Conservation (phyloP, 208 protist genomes). For the Leishmania gerbilli region DNA sequence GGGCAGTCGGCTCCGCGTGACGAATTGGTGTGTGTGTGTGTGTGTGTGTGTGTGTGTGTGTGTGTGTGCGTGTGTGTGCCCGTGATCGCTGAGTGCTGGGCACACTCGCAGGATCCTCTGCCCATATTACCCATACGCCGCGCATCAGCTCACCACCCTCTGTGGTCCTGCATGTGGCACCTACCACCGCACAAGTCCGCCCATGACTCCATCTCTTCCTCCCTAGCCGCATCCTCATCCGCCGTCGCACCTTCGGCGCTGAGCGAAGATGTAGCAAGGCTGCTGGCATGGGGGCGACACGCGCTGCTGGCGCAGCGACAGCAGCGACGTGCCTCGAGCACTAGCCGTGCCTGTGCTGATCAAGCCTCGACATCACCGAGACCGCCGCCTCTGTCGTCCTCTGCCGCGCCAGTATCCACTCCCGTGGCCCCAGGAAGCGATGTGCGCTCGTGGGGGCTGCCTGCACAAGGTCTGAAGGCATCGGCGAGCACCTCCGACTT, state of each 20-base stretch:
- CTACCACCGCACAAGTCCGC: neutral
- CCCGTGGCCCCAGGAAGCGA: neutral
- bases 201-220: conserved; percentile 4
- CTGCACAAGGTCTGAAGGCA: neutral
- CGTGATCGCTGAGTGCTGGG: neutral
- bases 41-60: neutral
- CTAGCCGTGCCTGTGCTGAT: neutral
- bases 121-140: neutral
- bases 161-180: neutral
- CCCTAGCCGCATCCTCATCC: conserved; percentile 16
- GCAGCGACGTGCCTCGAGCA: conserved; percentile 9
- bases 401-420: neutral
- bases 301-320: conserved; percentile 15
- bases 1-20: neutral
- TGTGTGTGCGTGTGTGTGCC: neutral
- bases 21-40: neutral
- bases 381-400: neutral
- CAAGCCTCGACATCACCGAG: neutral
- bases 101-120: neutral
- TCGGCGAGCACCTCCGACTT: neutral
- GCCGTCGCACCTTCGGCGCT: neutral
- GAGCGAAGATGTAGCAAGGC: conserved; percentile 25
- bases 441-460: neutral
- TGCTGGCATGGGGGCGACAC: conserved; percentile 19
- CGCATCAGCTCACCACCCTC: neutral